Conservation (phyloP, 2,329 filamentous ascomycete genomes). For the Colletotrichum tanaceti region DNA sequence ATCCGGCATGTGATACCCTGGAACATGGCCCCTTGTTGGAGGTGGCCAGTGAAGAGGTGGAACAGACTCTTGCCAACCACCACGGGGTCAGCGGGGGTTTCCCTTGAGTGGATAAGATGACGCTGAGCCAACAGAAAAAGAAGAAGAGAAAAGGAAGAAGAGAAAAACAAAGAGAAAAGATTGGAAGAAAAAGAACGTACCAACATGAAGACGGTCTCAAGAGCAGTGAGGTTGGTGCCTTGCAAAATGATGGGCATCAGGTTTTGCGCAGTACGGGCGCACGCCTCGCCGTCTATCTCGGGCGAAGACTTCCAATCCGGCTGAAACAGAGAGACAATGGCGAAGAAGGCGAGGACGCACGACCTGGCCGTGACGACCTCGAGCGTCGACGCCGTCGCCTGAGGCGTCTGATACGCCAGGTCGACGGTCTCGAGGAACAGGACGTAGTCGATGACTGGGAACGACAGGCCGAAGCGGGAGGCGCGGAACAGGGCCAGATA, state of each 20-base stretch:
- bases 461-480: conserved; percentile 56
- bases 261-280: conserved; percentile 54
- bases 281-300: conserved; percentile 54
- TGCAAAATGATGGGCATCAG: conserved; percentile 57
- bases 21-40: conserved; percentile 59
- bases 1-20: conserved; percentile 59
- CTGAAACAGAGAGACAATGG: conserved; percentile 49
- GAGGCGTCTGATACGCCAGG: conserved; percentile 54
- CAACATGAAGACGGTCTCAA: conserved; percentile 61
- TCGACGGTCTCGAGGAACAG: conserved; percentile 60
- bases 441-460: conserved; percentile 60
- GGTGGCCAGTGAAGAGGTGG: conserved; percentile 58
- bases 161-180: no score
- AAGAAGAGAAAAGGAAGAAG: no score
- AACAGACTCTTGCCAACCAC: conserved; percentile 52
- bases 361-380: conserved; percentile 54
- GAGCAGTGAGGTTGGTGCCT: conserved; percentile 55
- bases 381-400: conserved; percentile 39
- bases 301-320: conserved; percentile 27
- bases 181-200: conserved; percentile 49
- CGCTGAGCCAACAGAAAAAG: no score
- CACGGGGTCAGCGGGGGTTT: no score
- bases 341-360: conserved; percentile 62
- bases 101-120: no score
- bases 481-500: conserved; percentile 43